phyloP scores from a whole-genome alignment of 495 filamentous ascomycete species.

The Penicillium parvum region DNA sequence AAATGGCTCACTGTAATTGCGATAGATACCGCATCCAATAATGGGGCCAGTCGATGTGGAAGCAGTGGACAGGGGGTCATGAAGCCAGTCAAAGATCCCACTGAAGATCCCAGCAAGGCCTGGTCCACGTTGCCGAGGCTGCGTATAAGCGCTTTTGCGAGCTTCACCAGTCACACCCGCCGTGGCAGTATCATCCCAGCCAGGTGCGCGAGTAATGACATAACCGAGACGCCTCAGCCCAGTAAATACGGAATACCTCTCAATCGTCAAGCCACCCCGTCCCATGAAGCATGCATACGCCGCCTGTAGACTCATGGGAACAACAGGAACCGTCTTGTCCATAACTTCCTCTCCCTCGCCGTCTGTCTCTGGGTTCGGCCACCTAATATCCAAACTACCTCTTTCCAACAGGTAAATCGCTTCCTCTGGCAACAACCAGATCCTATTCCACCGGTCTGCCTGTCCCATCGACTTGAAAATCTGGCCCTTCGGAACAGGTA shows the following conservation, averaged over 20 bases:
- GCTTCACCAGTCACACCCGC: neutral
- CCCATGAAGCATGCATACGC: constrained; percentile 80
- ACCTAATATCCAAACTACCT: constrained; percentile 80
- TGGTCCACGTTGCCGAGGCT: constrained; percentile 18
- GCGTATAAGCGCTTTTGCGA: constrained; percentile 1
- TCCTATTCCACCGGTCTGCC: constrained; percentile 49
- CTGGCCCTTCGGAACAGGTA: constrained; percentile 44
- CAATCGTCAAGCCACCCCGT: constrained; percentile 60
- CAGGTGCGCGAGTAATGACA: constrained; percentile 64
- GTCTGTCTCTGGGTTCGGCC: constrained; percentile 49
- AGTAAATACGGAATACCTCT: constrained; percentile 81
- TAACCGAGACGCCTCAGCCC: constrained; percentile 83
- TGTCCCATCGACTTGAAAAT: constrained; percentile 57
- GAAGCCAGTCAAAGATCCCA: constrained; percentile 34
- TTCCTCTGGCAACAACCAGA: constrained; percentile 91
- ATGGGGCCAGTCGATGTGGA: constrained; percentile 59
- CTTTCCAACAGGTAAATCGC: constrained; percentile 83
- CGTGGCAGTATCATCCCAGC: constrained; percentile 38
- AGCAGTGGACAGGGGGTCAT: constrained; percentile 21
- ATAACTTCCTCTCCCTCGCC: constrained; percentile 23
- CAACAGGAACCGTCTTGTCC: constrained; percentile 53
- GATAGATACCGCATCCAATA: constrained; percentile 70
- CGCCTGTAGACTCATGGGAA: constrained; percentile 85
- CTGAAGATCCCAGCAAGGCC: constrained; percentile 34
- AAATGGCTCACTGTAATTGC: constrained; percentile 54